phyloP scores from a whole-genome alignment of 1,139 yeast species.

The Diutina neorugosa region DNA sequence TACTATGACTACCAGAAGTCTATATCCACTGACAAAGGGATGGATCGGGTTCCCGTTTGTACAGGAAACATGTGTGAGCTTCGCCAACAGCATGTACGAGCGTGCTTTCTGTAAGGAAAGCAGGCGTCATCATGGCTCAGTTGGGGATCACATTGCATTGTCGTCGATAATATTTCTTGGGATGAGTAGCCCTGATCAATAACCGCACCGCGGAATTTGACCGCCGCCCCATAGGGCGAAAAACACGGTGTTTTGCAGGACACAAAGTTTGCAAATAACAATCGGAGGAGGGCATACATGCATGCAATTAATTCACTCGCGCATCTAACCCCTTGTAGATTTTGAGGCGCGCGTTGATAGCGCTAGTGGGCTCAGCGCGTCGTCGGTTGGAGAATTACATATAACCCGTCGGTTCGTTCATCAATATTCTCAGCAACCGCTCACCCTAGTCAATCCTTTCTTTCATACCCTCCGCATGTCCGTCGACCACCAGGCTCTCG shows the following conservation, averaged over 20 bases:
- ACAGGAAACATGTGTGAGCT: background rate
- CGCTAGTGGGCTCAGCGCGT: background rate
- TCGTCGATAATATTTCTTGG: background rate
- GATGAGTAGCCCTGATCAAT: background rate
- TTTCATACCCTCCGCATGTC: background rate
- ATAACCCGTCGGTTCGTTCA: background rate
- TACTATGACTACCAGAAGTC: too few relatives aligned
- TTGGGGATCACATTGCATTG: background rate
- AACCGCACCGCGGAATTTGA: background rate
- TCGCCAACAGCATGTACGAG: background rate
- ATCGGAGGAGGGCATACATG: background rate
- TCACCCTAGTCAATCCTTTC: slow-evolving; percentile 3
- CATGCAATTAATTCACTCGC: background rate
- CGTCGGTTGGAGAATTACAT: background rate
- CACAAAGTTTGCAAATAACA: background rate
- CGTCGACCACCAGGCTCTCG: slow-evolving; percentile 31
- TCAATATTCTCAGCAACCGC: background rate
- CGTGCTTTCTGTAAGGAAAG: background rate
- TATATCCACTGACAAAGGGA: too few relatives aligned
- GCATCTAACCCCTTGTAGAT: background rate
- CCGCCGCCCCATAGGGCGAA: background rate
- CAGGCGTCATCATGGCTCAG: background rate
- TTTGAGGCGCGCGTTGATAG: background rate
- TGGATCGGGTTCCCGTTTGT: too few relatives aligned
- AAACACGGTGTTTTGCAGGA: background rate